Evolutionary conservation across 2,329 filamentous ascomycete genomes (phyloP), one percentile per base, ranked within the genome.

Genomic region (Botryotinia convoluta): DNA sequence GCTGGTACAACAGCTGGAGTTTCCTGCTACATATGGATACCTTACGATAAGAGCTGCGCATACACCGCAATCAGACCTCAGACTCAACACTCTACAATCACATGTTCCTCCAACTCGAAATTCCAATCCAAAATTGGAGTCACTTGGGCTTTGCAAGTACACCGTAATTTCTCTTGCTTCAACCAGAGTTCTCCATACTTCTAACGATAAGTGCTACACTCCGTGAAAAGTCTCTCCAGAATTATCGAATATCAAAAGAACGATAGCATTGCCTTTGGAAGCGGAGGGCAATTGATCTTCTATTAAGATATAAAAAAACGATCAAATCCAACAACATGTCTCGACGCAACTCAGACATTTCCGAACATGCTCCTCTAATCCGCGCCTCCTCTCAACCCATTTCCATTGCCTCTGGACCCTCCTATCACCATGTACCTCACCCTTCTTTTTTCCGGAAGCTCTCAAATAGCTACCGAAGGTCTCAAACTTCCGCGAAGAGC

Each of bases 391-490:
- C 71, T 20, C 65, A 59, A 29, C 71, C 63, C 60, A 73, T 63
- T 26, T 74, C 69, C 35, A 68, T 68, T 42, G 14, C 65, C 16
- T 74, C 72, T 42, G 37, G 26, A 3, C 64, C 51, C 29, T 64
- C 72, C 63, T 62, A 75, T 68, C 68, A 73, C 68, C 72, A 61
- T 44, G 44, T 44, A 22, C 69, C 69, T 10, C 72, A 62, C 39
- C 61, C 32, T 48, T 62, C 64, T 20, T 54, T 71, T 26, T 22
- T 20, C 35, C 35, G 16, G 12, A n/a, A 35, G 9, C 61, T 61
- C 20, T 35, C 62, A 65, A 72, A 44, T 39, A 35, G 51, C 45
- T 68, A 73, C 45, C 70, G 73, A 67, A 65, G 44, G 39, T n/a
- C 54, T 39, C 67, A 54, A 42, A 69, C 62, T 29, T 64, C 44